Conservation (phyloP, 2,329 filamentous ascomycete genomes). For the Colletotrichum melonis region DNA sequence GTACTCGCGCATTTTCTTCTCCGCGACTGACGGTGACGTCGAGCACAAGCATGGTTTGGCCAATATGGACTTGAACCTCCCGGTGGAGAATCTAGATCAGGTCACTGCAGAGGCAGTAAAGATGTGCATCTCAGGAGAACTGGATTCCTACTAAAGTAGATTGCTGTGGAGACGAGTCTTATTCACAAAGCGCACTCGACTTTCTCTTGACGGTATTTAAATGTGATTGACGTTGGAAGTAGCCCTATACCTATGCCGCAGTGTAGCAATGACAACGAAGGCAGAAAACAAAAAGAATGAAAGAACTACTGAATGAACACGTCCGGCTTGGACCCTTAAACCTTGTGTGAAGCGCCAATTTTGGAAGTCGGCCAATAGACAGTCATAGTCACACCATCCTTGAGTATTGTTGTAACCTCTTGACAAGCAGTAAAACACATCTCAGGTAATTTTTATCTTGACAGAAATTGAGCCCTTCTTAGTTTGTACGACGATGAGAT, state of each 20-base stretch:
- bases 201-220: too few relatives aligned
- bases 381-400: not conserved
- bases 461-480: conserved; percentile 32
- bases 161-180: too few relatives aligned
- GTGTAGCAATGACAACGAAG: too few relatives aligned
- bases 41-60: conserved; percentile 47
- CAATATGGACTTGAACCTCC: conserved; percentile 68
- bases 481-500: conserved; percentile 40
- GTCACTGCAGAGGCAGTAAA: conserved; percentile 61
- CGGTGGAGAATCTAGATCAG: conserved; percentile 69
- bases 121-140: conserved; percentile 40
- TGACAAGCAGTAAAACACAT: too few relatives aligned
- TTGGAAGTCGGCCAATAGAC: too few relatives aligned
- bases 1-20: conserved; percentile 67
- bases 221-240: too few relatives aligned
- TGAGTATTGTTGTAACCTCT: not conserved
- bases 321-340: too few relatives aligned
- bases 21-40: conserved; percentile 53
- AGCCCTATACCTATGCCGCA: too few relatives aligned
- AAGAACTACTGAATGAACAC: too few relatives aligned
- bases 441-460: conserved; percentile 24
- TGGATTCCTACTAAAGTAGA: not conserved
- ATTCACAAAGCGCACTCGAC: too few relatives aligned
- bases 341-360: too few relatives aligned
- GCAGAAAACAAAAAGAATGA: too few relatives aligned